These are phyloP conservation scores for Mycena venus DNA, from an alignment of 768 basidiomycete species.

Conservation along the genomic window DNA sequence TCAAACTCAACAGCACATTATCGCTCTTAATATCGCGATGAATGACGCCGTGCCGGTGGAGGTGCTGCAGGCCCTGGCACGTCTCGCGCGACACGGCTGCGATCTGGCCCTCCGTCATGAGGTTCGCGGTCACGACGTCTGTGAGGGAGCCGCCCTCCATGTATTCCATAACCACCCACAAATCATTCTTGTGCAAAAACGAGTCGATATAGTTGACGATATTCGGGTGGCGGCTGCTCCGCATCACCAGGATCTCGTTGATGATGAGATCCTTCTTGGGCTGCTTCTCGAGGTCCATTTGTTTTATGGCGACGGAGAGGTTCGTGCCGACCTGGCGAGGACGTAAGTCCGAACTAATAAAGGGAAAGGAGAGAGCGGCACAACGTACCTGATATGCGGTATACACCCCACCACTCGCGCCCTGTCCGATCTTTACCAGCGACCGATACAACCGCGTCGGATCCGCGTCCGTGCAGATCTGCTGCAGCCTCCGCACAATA, in stretches of 20 bases:
- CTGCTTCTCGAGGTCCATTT: constrained; percentile 99
- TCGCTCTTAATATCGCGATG: constrained; percentile 99
- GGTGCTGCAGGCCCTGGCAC: constrained; percentile 91
- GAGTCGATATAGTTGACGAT: constrained; percentile 99
- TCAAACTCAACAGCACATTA: constrained; percentile 92
- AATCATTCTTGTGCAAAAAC: constrained; percentile 96
- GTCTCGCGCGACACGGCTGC: constrained; percentile 96
- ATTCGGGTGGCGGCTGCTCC: constrained; percentile 95
- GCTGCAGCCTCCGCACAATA: constrained; percentile 90
- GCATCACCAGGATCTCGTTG: constrained; percentile 99
- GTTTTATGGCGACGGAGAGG: constrained; percentile 96
- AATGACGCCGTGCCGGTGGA: constrained; percentile 97
- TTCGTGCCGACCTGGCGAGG: constrained; percentile 97
- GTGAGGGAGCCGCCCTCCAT: constrained; percentile 98
- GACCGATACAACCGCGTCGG: constrained; percentile 94
- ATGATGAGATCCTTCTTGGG: constrained; percentile 99
- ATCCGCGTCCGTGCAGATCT: constrained; percentile 98
- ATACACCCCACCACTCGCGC: constrained; percentile 97
- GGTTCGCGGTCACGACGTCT: constrained; percentile 94
- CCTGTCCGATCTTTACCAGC: constrained; percentile 97
- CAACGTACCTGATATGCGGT: too few relatives aligned
- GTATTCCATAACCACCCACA: constrained; percentile 99
- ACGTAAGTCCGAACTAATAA: too few relatives aligned
- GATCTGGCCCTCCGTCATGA: constrained; percentile 99
- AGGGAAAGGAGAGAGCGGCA: too few relatives aligned